Evolutionary conservation across 805 yeast species (phyloP), one percentile per base, ranked within the genome.

Genomic region (Wickerhamiella shivajii): DNA sequence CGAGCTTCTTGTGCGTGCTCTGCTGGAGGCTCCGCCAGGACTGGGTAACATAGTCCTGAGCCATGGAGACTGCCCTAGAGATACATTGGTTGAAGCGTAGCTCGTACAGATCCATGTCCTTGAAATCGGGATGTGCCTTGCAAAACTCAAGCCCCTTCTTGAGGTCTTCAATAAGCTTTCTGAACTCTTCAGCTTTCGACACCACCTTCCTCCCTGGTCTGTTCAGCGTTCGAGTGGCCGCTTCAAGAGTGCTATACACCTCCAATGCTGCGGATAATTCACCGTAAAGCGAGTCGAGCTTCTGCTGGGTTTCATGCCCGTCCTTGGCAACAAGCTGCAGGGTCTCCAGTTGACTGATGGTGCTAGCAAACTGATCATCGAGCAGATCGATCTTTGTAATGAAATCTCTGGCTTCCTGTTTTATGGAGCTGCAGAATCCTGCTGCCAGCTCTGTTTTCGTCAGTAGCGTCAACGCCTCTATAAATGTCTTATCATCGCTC

Each of bases 41-140:
- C 47, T 41, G 36, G 53, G 59, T 24, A 46, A 49, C 35, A 49
- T 74, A 81, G 46, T 75, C 79, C 41, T 76, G 67, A 11, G 83
- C 69, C 39, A 87, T 59, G 0, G 90, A 72, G 29, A 83, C 62
- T 1, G 92, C 75, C 38, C 94, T 66, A 1, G 85, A 73, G 66
- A 83, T 63, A 47, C 94, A 80, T 45, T 80, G 92, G 40, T 78
- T 70, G 56, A 80, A 81, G 38, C 85, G 67, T 41, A 73, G 69
- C 30, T 65, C 66, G 50, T 79, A 83, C 2, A 70, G 49, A 18
- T 74, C 87, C 8, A 69, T 60, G 34, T 84, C 93, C 47, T 69
- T 73, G 47, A 77, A 77, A 37, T 73, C 73, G 5, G 61, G 53
- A 34, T 74, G 67, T 3, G 57, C 55, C 6, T 63, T 60, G 4